Base-by-base conservation (phyloP, 305 asterid genomes). In the Fraxinus albicans region DNA sequence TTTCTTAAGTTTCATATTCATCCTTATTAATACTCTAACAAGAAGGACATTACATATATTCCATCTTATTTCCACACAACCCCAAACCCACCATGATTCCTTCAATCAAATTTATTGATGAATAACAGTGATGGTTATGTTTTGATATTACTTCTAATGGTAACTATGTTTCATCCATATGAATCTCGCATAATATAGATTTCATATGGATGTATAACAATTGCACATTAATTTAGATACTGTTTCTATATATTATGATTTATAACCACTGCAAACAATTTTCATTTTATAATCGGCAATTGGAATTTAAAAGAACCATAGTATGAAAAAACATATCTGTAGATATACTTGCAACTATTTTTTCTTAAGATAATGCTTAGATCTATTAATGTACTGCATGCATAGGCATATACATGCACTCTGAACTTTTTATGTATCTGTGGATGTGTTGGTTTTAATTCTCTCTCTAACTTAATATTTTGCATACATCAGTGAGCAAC, bases 401-500 rank as follows among this genome's bases (percentile, higher is more conserved):
- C 31, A 53, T 78, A 55, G 42, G 15, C 29, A 29, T 74, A 27
- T 47, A 19, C 79, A 58, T 75, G 86, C 86, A 77, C 47, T 38
- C 33, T 15, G 70, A 60, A 67, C 77, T 67, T 29, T 76, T 35
- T 55, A 4, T 33, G 73, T 81, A n/a, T 81, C 50, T 38, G 58
- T 79, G 58, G 47, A 73, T 79, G 78, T 44, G 83, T 82, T 83
- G 21, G 40, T 80, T 80, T 73, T 55, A 80, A 69, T 72, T 83
- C 50, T 72, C 81, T 70, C 78, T 80, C 75, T 69, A 75, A 81
- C 77, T 58, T 85, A 80, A 77, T 79, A 80, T 83, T 84, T 89
- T 88, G 82, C 89, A 83, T 86, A 55, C 86, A 73, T 82, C 91
- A 97, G 99, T 86, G 99, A 97, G 89, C 99, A 97, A 80, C 99